A percentile compares a stretch with the other conserved stretches of the same genome.
Conservation (phyloP, 176 grass and related monocot species). For the Rhynchospora breviuscula region DNA sequence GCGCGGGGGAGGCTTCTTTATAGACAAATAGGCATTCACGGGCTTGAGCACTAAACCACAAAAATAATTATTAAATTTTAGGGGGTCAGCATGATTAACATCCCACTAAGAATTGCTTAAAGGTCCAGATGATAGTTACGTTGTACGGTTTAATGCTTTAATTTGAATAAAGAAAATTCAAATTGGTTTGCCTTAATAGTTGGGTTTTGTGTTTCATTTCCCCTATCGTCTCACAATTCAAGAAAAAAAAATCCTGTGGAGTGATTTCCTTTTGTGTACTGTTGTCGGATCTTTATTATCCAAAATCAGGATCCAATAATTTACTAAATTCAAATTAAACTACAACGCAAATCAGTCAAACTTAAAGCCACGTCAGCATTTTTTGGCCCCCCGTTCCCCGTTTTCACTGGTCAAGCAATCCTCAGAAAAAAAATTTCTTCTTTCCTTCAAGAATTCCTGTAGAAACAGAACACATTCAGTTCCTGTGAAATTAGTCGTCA, state of each 20-base stretch:
- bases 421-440: too few relatives aligned
- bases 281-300: not conserved
- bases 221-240: not conserved
- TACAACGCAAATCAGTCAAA: not conserved
- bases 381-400: not conserved
- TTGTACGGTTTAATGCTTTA: slow-evolving; percentile 48
- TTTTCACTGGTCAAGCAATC: not conserved
- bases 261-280: not conserved
- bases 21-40: slow-evolving; percentile 47
- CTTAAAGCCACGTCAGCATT: not conserved
- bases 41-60: slow-evolving; percentile 16
- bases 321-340: not conserved
- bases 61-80: slow-evolving; percentile 29
- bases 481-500: not conserved
- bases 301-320: not conserved
- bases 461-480: not conserved
- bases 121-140: slow-evolving; percentile 34
- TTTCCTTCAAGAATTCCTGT: not conserved
- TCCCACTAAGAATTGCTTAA: slow-evolving; percentile 38
- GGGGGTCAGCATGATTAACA: slow-evolving; percentile 34
- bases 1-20: slow-evolving; percentile 29
- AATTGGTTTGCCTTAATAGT: slow-evolving; percentile 11
- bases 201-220: slow-evolving; percentile 18
- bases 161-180: slow-evolving; percentile 15
- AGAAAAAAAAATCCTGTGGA: not conserved